These are phyloP conservation scores for Fistulifera pelliculosa DNA, from an alignment of 108 stramenopile genomes.

Conservation along the genomic window DNA sequence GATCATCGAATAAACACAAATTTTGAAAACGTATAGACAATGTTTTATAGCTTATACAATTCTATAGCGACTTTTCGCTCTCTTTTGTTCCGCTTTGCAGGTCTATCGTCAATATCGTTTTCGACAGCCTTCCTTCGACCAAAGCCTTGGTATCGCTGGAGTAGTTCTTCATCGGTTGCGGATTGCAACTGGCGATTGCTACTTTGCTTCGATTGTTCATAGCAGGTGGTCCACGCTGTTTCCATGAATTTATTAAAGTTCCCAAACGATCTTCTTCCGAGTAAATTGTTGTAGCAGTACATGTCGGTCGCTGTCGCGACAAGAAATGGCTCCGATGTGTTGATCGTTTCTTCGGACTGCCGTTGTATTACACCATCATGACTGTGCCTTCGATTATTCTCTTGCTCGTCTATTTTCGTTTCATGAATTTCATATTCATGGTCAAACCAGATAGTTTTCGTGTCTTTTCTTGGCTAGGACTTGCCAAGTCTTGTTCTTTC, in stretches of 20 bases:
- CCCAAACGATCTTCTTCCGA: constrained; percentile 1
- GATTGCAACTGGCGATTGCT: neutral
- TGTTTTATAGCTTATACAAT: neutral
- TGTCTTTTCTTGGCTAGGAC: no score
- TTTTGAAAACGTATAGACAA: neutral
- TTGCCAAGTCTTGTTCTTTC: no score
- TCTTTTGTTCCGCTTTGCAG: neutral
- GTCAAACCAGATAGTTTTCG: neutral
- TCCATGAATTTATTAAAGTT: neutral
- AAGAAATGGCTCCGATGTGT: neutral
- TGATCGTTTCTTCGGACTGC: neutral
- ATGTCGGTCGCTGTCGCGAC: neutral
- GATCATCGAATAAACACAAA: neutral
- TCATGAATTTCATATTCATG: constrained; percentile 6
- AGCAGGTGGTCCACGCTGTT: neutral
- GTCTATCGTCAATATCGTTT: neutral
- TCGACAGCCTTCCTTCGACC: neutral
- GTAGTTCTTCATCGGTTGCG: neutral
- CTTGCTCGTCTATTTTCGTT: constrained; percentile 1
- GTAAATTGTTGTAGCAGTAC: constrained; percentile 1
- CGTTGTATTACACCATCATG: neutral
- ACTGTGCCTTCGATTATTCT: neutral
- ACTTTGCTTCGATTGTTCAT: no score
- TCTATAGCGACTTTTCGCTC: neutral
- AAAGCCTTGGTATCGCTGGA: neutral